A percentile compares a stretch with the other conserved stretches of the same genome.
phyloP scores from a whole-genome alignment of 164 flowering plant genomes.

The grape (Vitis vinifera) region DNA sequence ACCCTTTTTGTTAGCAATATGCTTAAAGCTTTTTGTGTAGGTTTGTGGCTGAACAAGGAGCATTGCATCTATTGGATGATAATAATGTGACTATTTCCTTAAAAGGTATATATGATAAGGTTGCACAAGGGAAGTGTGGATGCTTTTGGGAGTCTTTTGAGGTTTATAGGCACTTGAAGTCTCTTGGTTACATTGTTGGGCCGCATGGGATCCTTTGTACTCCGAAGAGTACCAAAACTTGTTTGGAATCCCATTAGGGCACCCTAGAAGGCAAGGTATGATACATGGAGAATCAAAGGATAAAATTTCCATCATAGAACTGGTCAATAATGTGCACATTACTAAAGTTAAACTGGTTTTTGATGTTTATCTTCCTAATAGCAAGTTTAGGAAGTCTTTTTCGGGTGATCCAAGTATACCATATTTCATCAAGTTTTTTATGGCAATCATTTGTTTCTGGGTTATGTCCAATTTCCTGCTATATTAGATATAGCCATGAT shows the following conservation, averaged over 20 bases:
- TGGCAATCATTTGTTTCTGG: no score
- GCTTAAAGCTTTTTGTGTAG: constrained; percentile 22
- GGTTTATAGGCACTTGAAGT: constrained; percentile 69
- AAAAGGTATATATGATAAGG: constrained; percentile 44
- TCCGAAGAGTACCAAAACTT: constrained; percentile 33
- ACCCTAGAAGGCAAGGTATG: constrained; percentile 7
- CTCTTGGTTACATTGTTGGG: constrained; percentile 77
- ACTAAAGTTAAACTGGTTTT: constrained; percentile 42
- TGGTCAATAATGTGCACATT: constrained; percentile 41
- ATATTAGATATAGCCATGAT: no score
- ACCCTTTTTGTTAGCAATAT: no score
- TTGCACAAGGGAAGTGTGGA: constrained; percentile 46
- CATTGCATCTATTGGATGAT: constrained; percentile 46
- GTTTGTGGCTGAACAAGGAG: constrained; percentile 72
- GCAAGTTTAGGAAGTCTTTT: constrained; percentile 74
- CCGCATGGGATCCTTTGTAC: constrained; percentile 70
- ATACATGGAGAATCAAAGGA: constrained; percentile 16
- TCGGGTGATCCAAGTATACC: constrained; percentile 59
- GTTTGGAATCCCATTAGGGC: constrained; percentile 14
- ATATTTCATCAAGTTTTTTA: no score
- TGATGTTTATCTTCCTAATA: constrained; percentile 83
- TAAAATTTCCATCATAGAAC: constrained; percentile 12
- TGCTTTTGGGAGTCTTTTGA: constrained; percentile 70
- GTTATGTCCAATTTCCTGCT: no score
- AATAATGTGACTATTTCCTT: constrained; percentile 34